These are phyloP conservation scores for Puccinia triticina DNA, from an alignment of 1,284 basidiomycete genomes.

Conservation along the genomic window DNA sequence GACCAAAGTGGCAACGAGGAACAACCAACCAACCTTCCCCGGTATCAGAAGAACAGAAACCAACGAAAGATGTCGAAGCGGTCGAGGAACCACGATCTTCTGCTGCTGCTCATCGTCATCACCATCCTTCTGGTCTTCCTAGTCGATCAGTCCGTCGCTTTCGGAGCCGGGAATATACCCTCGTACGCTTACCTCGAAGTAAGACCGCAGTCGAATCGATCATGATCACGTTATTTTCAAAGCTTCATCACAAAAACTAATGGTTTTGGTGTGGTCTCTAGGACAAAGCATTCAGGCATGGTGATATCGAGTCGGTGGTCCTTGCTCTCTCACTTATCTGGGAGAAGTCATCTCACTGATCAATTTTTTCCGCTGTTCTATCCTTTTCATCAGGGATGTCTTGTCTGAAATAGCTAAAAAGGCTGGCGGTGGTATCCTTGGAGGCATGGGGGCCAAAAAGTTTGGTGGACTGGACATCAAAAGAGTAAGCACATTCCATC, in stretches of 20 bases:
- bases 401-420: constrained; percentile 54
- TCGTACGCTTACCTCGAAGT: constrained; percentile 54
- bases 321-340: background rate
- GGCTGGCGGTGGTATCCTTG: constrained; percentile 50
- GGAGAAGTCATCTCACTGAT: constrained; percentile 10
- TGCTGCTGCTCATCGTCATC: constrained; percentile 18
- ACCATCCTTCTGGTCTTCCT: constrained; percentile 42
- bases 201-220: constrained; percentile 19
- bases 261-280: background rate
- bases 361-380: no score
- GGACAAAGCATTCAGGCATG: constrained; percentile 55
- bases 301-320: constrained; percentile 54
- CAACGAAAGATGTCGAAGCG: background rate
- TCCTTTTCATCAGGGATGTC: constrained; percentile 53
- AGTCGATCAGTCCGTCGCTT: constrained; percentile 40
- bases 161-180: constrained; percentile 57
- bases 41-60: background rate
- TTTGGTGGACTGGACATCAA: constrained; percentile 57
- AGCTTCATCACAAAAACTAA: background rate
- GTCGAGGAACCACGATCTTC: background rate
- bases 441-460: constrained; percentile 53
- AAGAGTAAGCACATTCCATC: constrained; percentile 25
- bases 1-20: background rate
- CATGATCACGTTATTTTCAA: background rate
- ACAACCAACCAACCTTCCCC: background rate